phyloP scores from a whole-genome alignment of 2,329 filamentous ascomycete genomes.

The Cladosporium austrohemisphaericum region DNA sequence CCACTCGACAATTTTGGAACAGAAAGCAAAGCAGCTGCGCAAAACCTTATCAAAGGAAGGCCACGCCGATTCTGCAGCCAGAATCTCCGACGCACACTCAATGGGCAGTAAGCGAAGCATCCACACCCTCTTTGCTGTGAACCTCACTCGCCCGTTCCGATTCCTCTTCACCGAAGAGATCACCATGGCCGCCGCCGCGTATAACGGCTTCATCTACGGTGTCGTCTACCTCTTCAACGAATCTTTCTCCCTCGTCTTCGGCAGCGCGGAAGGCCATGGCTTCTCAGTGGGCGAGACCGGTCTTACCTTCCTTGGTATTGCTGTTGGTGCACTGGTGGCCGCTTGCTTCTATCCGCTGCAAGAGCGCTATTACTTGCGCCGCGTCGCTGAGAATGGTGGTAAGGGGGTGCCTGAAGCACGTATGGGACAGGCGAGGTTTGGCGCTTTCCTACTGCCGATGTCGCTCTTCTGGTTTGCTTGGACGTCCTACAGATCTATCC shows the following conservation, averaged over 20 bases:
- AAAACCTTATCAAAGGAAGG: slow-evolving; percentile 30
- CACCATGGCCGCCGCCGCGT: slow-evolving; percentile 44
- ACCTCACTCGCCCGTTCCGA: slow-evolving; percentile 47
- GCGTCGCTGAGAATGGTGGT: slow-evolving; percentile 21
- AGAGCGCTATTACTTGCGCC: slow-evolving; percentile 39
- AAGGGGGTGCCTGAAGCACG: slow-evolving; percentile 30
- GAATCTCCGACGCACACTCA: slow-evolving; percentile 24
- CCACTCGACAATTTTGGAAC: slow-evolving; percentile 29
- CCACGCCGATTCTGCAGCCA: slow-evolving; percentile 7
- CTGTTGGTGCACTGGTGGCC: slow-evolving; percentile 37
- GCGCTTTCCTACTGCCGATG: slow-evolving; percentile 23
- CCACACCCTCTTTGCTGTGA: slow-evolving; percentile 40
- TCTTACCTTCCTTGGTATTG: slow-evolving; percentile 31
- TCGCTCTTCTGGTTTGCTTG: slow-evolving; percentile 32
- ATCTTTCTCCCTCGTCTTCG: slow-evolving; percentile 46
- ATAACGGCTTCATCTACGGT: slow-evolving; percentile 50
- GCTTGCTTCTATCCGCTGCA: slow-evolving; percentile 43
- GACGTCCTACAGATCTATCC: slow-evolving; percentile 36
- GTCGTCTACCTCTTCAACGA: slow-evolving; percentile 50
- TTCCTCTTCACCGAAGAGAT: slow-evolving; percentile 48
- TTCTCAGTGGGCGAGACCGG: slow-evolving; percentile 38
- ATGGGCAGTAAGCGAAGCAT: slow-evolving; percentile 24
- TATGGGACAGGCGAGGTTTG: slow-evolving; percentile 24
- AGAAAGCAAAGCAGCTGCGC: slow-evolving; percentile 68
- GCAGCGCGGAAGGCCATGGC: slow-evolving; percentile 37